These are phyloP conservation scores for Rhizophora mangle DNA, from an alignment of 345 rosid genomes.

Conservation along the genomic window DNA sequence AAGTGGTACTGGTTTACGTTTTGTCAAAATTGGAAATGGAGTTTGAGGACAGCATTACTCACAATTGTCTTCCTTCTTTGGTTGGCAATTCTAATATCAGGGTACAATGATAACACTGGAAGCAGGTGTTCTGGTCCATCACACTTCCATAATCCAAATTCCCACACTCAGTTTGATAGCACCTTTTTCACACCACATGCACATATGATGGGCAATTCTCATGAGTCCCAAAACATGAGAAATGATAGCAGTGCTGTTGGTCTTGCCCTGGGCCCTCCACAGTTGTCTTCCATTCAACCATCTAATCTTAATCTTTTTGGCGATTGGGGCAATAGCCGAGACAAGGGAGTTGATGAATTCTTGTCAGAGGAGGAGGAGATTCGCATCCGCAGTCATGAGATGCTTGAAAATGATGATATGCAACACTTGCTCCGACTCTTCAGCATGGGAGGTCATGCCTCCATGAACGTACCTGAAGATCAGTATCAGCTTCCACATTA, in stretches of 20 bases:
- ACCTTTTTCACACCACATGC: conserved; percentile 40
- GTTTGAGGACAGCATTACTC: neutral
- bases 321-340: conserved; percentile 70
- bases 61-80: neutral
- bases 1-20: conserved; percentile 10
- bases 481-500: conserved; percentile 52
- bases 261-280: conserved; percentile 73
- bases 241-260: conserved; percentile 45
- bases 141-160: conserved; percentile 50
- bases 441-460: conserved; percentile 71
- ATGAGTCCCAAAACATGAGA: conserved; percentile 46
- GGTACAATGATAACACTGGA: conserved; percentile 46
- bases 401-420: conserved; percentile 97
- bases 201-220: conserved; percentile 43
- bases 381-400: conserved; percentile 80
- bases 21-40: neutral
- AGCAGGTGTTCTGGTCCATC: conserved; percentile 49
- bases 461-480: conserved; percentile 59
- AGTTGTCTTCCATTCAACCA: conserved; percentile 43
- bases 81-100: conserved; percentile 33
- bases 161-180: conserved; percentile 45
- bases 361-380: conserved; percentile 94
- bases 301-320: conserved; percentile 62
- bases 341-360: conserved; percentile 63
- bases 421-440: conserved; percentile 79